These are phyloP conservation scores for Perkinsus olseni DNA, from an alignment of 169 alveolate species.

Conservation along the genomic window DNA sequence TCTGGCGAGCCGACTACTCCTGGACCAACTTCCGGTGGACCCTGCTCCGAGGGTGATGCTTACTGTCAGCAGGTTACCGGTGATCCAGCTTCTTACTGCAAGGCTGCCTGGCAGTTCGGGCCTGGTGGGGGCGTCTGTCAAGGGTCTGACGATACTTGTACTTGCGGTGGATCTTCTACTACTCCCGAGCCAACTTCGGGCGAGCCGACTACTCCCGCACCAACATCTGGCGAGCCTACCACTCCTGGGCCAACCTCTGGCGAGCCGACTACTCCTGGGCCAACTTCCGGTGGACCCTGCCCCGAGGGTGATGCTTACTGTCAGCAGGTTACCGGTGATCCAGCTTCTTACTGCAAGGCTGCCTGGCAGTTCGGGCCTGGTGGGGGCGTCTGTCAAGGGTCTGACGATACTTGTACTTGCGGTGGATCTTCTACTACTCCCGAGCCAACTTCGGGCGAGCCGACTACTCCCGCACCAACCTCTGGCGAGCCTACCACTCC, in stretches of 20 bases:
- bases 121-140: neutral
- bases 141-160: neutral
- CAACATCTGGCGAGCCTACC: neutral
- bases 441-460: too few relatives aligned
- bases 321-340: neutral
- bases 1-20: too few relatives aligned
- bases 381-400: neutral
- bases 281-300: too few relatives aligned
- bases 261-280: too few relatives aligned
- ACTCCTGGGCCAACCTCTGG: too few relatives aligned
- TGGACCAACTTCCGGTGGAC: too few relatives aligned
- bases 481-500: too few relatives aligned
- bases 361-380: neutral
- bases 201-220: neutral
- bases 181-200: neutral
- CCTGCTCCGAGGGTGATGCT: neutral
- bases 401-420: neutral
- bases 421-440: too few relatives aligned
- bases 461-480: too few relatives aligned
- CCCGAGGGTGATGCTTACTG: too few relatives aligned
- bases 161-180: neutral
- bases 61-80: neutral
- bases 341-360: neutral
- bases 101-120: neutral
- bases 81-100: neutral